Conservation (phyloP, 2,329 filamentous ascomycete genomes). For the Xylariaceae sp. region DNA sequence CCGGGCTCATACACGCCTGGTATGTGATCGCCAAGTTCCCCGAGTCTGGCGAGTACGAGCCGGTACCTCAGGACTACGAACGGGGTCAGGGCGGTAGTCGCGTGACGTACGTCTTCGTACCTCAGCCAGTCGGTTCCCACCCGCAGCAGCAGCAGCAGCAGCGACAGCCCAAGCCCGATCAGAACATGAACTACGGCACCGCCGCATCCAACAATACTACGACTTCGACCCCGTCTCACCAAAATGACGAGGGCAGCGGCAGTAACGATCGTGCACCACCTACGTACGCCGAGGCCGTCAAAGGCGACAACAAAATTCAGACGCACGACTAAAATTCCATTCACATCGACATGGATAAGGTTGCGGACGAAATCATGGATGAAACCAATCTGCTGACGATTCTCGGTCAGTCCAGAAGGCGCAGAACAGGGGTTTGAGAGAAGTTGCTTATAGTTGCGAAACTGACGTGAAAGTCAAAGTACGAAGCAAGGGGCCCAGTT, state of each 20-base stretch:
- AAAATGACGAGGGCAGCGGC: constrained; percentile 14
- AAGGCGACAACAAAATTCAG: constrained; percentile 92
- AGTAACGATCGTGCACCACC: constrained; percentile 63
- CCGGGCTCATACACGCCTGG: constrained; percentile 93
- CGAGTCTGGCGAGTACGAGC: constrained; percentile 76
- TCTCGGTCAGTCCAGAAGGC: background rate
- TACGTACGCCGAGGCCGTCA: constrained; percentile 87
- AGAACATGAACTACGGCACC: constrained; percentile 56
- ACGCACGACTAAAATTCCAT: constrained; percentile 56
- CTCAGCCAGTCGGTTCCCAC: constrained; percentile 37
- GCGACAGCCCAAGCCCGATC: constrained; percentile 41
- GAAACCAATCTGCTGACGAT: no score
- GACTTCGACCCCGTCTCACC: constrained; percentile 25
- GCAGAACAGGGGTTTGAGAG: background rate
- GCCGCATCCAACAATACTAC: constrained; percentile 36
- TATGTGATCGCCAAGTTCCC: constrained; percentile 96
- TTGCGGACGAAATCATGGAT: background rate
- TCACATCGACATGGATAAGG: no score
- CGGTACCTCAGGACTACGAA: constrained; percentile 60
- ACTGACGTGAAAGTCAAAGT: background rate
- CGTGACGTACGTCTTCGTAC: constrained; percentile 81
- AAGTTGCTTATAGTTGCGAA: no score
- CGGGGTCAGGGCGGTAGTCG: constrained; percentile 43
- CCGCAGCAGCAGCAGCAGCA: constrained; percentile 38
- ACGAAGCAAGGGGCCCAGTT: background rate